Percentiles rank a stretch among this genome's conserved stretches.
phyloP scores from a whole-genome alignment of 306 rosid genomes.

The Oxytropis ochrocephala region DNA sequence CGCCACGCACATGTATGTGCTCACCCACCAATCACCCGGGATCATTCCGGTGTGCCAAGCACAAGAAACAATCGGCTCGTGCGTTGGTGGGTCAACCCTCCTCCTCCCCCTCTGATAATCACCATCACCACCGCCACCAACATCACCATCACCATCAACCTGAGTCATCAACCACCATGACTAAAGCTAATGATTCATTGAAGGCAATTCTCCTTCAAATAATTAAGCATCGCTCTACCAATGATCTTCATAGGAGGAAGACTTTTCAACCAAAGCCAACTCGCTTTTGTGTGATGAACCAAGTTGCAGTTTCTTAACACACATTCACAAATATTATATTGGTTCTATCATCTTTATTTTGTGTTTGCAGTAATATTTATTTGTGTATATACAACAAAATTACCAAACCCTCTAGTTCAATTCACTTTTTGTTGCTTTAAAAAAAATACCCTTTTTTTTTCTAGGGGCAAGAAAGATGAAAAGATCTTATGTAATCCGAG shows the following conservation, averaged over 20 bases:
- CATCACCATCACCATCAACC: not conserved
- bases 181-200: constrained; percentile 10
- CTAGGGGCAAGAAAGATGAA: not conserved
- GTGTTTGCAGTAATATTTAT: not conserved
- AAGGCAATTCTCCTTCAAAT: constrained; percentile 43
- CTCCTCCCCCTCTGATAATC: not conserved
- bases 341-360: not conserved
- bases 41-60: constrained; percentile 61
- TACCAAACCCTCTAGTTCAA: not conserved
- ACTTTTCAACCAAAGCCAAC: constrained; percentile 45
- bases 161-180: not conserved
- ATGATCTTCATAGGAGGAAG: constrained; percentile 41
- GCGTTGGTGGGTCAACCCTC: not conserved
- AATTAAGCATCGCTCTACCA: constrained; percentile 36
- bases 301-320: constrained; percentile 30
- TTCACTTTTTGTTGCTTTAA: not conserved
- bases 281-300: constrained; percentile 40
- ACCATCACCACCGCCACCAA: not conserved
- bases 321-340: no score
- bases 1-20: constrained; percentile 46
- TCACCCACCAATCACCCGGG: constrained; percentile 63
- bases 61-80: constrained; percentile 28
- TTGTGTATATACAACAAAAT: not conserved
- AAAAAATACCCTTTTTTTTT: not conserved
- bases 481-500: not conserved